Conservation (phyloP, 139 green algal species). For the Chlorella sp. region DNA sequence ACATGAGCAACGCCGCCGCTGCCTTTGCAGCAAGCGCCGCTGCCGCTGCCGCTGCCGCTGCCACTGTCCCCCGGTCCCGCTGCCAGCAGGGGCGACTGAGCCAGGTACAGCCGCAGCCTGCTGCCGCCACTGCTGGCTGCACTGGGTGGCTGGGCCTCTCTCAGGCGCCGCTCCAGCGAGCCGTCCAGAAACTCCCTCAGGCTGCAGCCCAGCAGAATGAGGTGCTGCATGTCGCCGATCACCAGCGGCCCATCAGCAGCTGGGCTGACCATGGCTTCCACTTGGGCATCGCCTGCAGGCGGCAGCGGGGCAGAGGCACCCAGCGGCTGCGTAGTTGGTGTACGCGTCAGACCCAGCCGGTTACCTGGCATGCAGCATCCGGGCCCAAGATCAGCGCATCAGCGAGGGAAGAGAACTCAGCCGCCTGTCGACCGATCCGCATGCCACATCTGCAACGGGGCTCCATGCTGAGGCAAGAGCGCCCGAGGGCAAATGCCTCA, state of each 20-base stretch:
- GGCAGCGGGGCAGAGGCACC: too few relatives aligned
- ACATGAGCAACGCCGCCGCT: neutral
- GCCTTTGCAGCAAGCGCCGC: neutral
- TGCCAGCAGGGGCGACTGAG: constrained; percentile 34
- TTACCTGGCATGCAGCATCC: too few relatives aligned
- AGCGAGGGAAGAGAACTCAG: too few relatives aligned
- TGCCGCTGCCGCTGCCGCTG: constrained; percentile 8
- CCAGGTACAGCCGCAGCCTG: constrained; percentile 42
- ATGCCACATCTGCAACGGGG: too few relatives aligned
- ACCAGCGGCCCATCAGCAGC: constrained; percentile 13
- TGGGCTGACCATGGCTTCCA: constrained; percentile 61
- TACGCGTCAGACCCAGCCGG: too few relatives aligned
- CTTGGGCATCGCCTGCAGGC: constrained; percentile 9
- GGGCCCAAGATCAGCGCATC: too few relatives aligned
- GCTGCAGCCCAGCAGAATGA: constrained; percentile 40
- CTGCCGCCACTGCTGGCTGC: too few relatives aligned
- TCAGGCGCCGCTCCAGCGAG: constrained; percentile 19
- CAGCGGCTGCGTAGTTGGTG: too few relatives aligned
- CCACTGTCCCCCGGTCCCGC: constrained; percentile 23
- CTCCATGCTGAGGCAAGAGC: too few relatives aligned
- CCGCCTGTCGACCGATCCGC: too few relatives aligned
- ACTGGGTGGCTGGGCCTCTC: constrained; percentile 15
- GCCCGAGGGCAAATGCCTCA: too few relatives aligned
- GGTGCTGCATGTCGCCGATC: constrained; percentile 62
- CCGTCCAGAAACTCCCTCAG: constrained; percentile 39